Conservation (phyloP, 129 eudicot genomes). For the Flaveria robusta region DNA sequence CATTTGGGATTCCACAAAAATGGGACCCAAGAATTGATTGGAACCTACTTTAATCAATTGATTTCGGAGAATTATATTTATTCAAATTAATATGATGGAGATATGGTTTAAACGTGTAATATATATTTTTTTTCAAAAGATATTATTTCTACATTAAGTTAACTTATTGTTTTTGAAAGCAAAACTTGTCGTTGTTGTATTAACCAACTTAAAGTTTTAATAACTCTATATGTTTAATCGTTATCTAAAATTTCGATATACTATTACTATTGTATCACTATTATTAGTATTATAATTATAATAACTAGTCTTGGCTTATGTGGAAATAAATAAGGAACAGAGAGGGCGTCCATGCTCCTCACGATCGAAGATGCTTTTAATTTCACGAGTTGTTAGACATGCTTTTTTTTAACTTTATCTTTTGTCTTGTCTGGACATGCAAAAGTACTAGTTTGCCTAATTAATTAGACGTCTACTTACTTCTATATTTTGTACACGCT, state of each 20-base stretch:
- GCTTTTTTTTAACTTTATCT: background rate
- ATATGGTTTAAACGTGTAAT: background rate
- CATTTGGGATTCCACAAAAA: slow-evolving; percentile 19
- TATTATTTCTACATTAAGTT: no score
- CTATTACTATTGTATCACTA: no score
- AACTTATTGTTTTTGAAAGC: no score
- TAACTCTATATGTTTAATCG: background rate
- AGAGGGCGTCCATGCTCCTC: no score
- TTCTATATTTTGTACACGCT: background rate
- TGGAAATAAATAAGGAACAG: no score
- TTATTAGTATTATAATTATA: no score
- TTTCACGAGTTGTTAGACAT: background rate
- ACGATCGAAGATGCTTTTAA: background rate
- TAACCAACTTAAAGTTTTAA: background rate
- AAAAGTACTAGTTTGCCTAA: background rate
- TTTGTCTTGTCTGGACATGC: background rate
- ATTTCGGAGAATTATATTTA: background rate
- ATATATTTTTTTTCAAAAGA: background rate
- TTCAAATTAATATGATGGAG: slow-evolving; percentile 8
- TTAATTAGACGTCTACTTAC: background rate
- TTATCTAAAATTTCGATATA: no score
- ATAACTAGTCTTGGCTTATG: no score
- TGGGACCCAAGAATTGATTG: slow-evolving; percentile 25
- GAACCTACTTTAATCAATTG: slow-evolving; percentile 22
- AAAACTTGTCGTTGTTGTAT: background rate